Conservation (phyloP, 441 rosid genomes). For the Monsonia emarginata region DNA sequence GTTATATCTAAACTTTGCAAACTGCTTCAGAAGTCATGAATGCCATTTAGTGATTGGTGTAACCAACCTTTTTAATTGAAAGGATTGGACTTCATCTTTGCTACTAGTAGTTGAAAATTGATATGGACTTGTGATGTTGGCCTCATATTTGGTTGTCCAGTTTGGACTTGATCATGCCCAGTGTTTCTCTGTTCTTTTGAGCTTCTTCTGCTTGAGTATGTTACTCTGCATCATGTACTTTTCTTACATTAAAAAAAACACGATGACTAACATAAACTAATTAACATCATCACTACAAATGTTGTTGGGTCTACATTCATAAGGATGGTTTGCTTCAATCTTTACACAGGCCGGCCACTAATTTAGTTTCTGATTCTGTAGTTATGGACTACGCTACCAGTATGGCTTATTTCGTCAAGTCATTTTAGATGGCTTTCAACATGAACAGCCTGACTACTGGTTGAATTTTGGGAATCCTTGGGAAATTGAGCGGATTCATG, state of each 20-base stretch:
- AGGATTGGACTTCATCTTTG: not conserved
- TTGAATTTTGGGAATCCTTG: constrained; percentile 53
- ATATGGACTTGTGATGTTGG: not conserved
- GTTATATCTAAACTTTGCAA: not conserved
- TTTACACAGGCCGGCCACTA: not conserved
- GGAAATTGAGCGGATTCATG: constrained; percentile 51
- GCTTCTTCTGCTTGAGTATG: not conserved
- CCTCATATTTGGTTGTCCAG: not conserved
- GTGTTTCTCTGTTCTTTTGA: not conserved
- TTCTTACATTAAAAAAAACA: not conserved
- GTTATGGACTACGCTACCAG: constrained; percentile 48
- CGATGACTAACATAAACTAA: not conserved
- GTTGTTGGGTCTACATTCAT: not conserved
- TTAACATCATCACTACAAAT: not conserved
- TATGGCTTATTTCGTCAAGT: constrained; percentile 52
- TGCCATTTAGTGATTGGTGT: not conserved
- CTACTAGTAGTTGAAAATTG: not conserved
- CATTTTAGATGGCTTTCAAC: constrained; percentile 45
- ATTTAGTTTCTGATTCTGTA: constrained; percentile 19
- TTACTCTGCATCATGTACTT: not conserved
- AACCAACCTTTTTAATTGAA: not conserved
- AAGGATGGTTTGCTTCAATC: not conserved
- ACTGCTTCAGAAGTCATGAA: not conserved
- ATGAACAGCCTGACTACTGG: constrained; percentile 51
- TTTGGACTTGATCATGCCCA: not conserved